A percentile compares a stretch with the other conserved stretches of the same genome.
These are phyloP conservation scores for Bipolaris oryzae DNA, from an alignment of 2,329 filamentous ascomycete species.

Conservation along the genomic window DNA sequence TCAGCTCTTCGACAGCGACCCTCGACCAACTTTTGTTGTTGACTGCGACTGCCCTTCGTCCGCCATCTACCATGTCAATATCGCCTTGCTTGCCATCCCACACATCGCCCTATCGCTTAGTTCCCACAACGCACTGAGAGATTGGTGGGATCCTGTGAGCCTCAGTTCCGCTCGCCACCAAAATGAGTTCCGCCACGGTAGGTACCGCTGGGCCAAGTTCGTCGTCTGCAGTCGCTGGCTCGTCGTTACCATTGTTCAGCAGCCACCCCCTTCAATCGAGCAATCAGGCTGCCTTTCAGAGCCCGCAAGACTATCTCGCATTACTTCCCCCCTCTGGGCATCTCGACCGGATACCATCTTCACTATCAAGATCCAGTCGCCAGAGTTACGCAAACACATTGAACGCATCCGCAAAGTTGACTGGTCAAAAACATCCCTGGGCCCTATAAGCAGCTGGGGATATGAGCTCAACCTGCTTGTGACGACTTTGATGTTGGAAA, in stretches of 20 bases:
- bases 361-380: conserved; percentile 17
- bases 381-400: conserved; percentile 15
- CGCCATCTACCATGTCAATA: conserved; percentile 16
- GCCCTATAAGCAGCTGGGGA: conserved; percentile 18
- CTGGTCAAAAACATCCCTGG: conserved; percentile 17
- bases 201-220: conserved; percentile 18
- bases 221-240: conserved; percentile 13
- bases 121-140: conserved; percentile 12
- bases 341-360: conserved; percentile 15
- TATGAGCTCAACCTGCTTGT: conserved; percentile 16
- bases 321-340: background rate
- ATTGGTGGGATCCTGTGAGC: conserved; percentile 23
- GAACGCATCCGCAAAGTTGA: conserved; percentile 14
- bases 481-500: conserved; percentile 21
- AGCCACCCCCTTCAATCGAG: background rate
- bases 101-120: conserved; percentile 11
- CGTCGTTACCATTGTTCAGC: conserved; percentile 8
- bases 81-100: conserved; percentile 12
- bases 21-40: conserved; percentile 22
- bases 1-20: conserved; percentile 18
- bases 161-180: conserved; percentile 6
- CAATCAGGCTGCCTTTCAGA: background rate
- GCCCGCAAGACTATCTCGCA: background rate
- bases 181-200: conserved; percentile 15
- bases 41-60: conserved; percentile 11